Percentiles rank a stretch among this genome's conserved stretches.
Evolutionary conservation across 1,284 basidiomycete genomes (phyloP).

Genomic region (Puccinia hordei): DNA sequence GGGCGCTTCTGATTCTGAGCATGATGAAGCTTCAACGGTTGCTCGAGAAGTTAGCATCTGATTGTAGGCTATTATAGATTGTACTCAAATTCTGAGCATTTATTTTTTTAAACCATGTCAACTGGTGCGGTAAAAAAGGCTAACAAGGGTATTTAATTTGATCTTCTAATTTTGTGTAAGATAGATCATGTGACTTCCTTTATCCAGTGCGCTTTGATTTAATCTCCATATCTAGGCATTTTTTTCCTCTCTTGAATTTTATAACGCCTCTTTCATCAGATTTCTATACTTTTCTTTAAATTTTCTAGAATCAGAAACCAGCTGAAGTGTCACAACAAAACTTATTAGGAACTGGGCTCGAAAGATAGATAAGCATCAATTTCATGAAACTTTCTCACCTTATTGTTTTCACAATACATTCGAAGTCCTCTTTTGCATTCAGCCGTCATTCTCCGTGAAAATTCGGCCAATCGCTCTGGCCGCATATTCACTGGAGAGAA

Average conservation of each 20-base stretch:
- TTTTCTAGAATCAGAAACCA: neutral
- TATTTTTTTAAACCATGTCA: too few species aligned
- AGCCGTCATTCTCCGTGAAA: conserved; percentile 1
- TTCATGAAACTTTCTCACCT: neutral
- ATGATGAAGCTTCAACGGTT: too few species aligned
- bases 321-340: neutral
- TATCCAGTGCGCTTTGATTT: neutral
- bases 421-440: conserved; percentile 21
- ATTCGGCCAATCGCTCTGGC: conserved; percentile 17
- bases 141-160: too few species aligned
- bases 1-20: too few species aligned
- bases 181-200: too few species aligned
- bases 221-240: neutral
- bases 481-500: neutral
- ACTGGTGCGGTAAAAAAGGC: too few species aligned
- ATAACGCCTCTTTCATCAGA: conserved; percentile 23
- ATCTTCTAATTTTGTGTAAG: too few species aligned
- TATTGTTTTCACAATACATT: conserved; percentile 19
- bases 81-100: too few species aligned
- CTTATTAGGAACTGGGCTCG: neutral
- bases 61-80: too few species aligned
- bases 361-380: neutral
- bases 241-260: neutral
- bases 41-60: too few species aligned
- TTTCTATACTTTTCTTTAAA: conserved; percentile 17